A percentile compares a stretch with the other conserved stretches of the same genome.
Evolutionary conservation across 176 grass and related monocot species (phyloP).

Genomic region (Hordeum vulgare): MorexV3_pseudomolecules_assembly NC_058520.1:340747294-340747793

Average conservation of each 20-base stretch:
- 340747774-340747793: slow-evolving; percentile 51
- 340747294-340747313: slow-evolving; percentile 63
- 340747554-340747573: slow-evolving; percentile 69
- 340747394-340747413: slow-evolving; percentile 52
- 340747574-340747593: slow-evolving; percentile 33
- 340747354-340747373: slow-evolving; percentile 60
- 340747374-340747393: slow-evolving; percentile 7
- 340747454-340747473: slow-evolving; percentile 67
- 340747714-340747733: slow-evolving; percentile 47
- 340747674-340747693: slow-evolving; percentile 67
- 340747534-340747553: slow-evolving; percentile 52
- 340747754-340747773: slow-evolving; percentile 74
- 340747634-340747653: slow-evolving; percentile 55
- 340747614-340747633: slow-evolving; percentile 44
- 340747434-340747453: slow-evolving; percentile 78
- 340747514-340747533: slow-evolving; percentile 1
- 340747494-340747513: slow-evolving; percentile 49
- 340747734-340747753: slow-evolving; percentile 68
- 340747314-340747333: slow-evolving; percentile 15
- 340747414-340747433: slow-evolving; percentile 28
- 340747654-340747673: slow-evolving; percentile 67
- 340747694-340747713: slow-evolving; percentile 53
- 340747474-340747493: slow-evolving; percentile 35
- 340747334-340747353: slow-evolving; percentile 73
- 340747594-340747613: slow-evolving; percentile 32